These are phyloP conservation scores for Poterioochromonas sp. DNA, from an alignment of 352 stramenopile genomes.

Conservation along the genomic window DNA sequence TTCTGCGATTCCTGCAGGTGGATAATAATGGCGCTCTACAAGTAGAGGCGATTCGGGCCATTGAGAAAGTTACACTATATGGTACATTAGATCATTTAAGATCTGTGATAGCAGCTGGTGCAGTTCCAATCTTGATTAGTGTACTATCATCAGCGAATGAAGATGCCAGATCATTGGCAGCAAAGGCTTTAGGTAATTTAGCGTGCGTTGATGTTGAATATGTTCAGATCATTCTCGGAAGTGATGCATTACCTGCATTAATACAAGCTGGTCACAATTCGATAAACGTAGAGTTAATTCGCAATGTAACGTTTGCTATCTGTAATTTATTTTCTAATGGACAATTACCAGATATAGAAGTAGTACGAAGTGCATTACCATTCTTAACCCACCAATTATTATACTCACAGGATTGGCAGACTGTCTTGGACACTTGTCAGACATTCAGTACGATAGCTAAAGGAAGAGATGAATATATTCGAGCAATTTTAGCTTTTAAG, in stretches of 20 bases:
- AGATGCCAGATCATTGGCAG: conserved; percentile 85
- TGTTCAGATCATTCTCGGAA: conserved; percentile 88
- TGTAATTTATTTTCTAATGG: conserved; percentile 95
- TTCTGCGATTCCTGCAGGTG: too few species aligned
- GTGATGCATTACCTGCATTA: conserved; percentile 25
- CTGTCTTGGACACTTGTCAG: conserved; percentile 99
- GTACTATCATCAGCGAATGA: conserved; percentile 88
- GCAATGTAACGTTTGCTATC: conserved; percentile 96
- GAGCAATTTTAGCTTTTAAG: conserved; percentile 95
- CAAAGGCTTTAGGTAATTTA: conserved; percentile 98
- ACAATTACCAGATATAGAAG: conserved; percentile 81
- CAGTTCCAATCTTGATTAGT: conserved; percentile 92
- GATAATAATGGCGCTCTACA: too few species aligned
- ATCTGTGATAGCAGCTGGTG: conserved; percentile 89
- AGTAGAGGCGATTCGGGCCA: conserved; percentile 96
- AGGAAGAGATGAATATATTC: conserved; percentile 96
- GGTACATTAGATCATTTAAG: conserved; percentile 93
- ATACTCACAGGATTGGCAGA: conserved; percentile 92
- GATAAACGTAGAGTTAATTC: conserved; percentile 84
- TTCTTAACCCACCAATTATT: conserved; percentile 93
- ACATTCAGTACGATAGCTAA: conserved; percentile 94
- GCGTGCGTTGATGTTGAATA: conserved; percentile 92
- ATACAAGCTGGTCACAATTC: conserved; percentile 2
- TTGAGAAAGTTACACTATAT: conserved; percentile 99
- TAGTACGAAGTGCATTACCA: conserved; percentile 82